These are phyloP conservation scores for Taiozyma sp. DNA, from an alignment of 1,139 yeast genomes.

Conservation along the genomic window DNA sequence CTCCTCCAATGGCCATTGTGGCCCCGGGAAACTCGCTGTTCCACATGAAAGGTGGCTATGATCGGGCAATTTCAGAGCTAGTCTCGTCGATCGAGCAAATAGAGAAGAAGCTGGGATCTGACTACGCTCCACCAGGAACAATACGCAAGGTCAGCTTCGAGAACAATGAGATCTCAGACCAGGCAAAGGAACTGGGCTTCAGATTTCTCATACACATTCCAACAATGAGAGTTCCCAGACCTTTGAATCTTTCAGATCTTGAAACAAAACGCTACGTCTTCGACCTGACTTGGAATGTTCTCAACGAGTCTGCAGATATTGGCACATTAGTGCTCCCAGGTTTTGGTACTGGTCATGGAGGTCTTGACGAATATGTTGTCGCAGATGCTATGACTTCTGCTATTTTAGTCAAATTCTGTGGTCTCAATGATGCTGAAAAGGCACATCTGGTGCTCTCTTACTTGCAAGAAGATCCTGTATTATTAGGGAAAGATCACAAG, in stretches of 20 bases:
- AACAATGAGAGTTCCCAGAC: slow-evolving; percentile 3
- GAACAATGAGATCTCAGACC: not conserved
- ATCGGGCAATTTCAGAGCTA: not conserved
- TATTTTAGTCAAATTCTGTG: not conserved
- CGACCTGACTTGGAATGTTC: slow-evolving; percentile 3
- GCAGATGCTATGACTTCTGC: slow-evolving; percentile 4
- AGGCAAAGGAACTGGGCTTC: not conserved
- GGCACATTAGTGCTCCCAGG: slow-evolving; percentile 1
- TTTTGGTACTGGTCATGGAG: slow-evolving; percentile 4
- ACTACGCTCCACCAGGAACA: not conserved
- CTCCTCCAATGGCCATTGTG: not conserved
- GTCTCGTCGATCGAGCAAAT: not conserved
- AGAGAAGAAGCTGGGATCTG: not conserved
- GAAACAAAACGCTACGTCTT: slow-evolving; percentile 2
- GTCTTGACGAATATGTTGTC: not conserved
- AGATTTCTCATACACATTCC: slow-evolving; percentile 1
- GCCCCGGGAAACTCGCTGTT: not conserved
- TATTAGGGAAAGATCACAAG: not conserved
- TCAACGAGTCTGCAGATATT: not conserved
- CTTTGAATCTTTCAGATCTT: not conserved
- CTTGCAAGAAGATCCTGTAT: slow-evolving; percentile 1
- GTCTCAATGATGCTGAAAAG: not conserved
- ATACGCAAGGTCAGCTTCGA: not conserved
- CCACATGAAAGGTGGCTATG: not conserved
- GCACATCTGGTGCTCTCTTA: not conserved